A percentile compares a stretch with the other conserved stretches of the same genome.
phyloP scores from a whole-genome alignment of 2,329 filamentous ascomycete species.

The Neofusicoccum kwambonambiense region DNA sequence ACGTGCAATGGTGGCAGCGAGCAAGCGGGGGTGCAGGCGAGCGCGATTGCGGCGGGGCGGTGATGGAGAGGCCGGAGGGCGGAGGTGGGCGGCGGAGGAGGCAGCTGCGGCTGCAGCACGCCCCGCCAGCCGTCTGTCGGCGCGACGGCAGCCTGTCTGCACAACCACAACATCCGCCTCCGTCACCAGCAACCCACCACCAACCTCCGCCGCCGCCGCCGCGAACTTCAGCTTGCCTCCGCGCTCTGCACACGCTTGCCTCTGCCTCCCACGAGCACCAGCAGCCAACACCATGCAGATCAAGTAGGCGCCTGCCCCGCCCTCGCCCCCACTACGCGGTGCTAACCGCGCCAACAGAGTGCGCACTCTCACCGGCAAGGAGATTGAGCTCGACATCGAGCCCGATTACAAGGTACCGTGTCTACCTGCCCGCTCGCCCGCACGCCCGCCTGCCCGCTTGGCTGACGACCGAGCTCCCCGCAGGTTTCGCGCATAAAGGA shows the following conservation, averaged over 20 bases:
- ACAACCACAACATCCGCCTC: not conserved
- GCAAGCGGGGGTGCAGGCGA: no score
- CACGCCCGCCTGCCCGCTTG: no score
- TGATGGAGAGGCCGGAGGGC: not conserved
- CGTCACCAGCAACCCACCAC: not conserved
- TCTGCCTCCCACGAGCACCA: not conserved
- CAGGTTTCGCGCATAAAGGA: conserved; percentile 97
- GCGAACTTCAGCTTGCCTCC: not conserved
- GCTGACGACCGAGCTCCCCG: not conserved
- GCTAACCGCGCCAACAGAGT: conserved; percentile 60
- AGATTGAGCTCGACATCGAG: conserved; percentile 98
- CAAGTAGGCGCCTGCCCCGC: conserved; percentile 26
- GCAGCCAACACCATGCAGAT: conserved; percentile 27
- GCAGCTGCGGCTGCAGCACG: not conserved
- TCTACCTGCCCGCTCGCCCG: no score
- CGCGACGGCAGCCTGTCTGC: conserved; percentile 1
- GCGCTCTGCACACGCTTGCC: not conserved
- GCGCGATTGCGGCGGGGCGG: not conserved
- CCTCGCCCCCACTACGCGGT: conserved; percentile 9
- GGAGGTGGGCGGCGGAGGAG: not conserved
- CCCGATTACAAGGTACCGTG: conserved; percentile 75
- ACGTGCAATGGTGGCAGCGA: not conserved
- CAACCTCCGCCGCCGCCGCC: not conserved
- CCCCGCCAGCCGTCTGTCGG: not conserved
- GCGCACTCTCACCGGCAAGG: conserved; percentile 94